These are phyloP conservation scores for Linanthus parryae DNA, from an alignment of 148 eudicot genomes.

Conservation along the genomic window DNA sequence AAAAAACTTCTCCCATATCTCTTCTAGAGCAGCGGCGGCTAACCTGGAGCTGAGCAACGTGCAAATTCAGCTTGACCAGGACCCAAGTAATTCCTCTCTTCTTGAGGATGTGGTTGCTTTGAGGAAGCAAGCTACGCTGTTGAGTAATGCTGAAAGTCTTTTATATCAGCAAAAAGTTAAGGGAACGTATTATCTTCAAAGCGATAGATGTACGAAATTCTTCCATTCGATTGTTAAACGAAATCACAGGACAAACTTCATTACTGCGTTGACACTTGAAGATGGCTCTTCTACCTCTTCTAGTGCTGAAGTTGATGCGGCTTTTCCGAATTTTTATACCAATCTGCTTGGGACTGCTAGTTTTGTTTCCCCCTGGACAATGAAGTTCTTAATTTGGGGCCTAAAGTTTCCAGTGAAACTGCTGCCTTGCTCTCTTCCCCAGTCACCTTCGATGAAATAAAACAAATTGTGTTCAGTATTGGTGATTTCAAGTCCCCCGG, in stretches of 20 bases:
- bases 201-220: too few relatives aligned
- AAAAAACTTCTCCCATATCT: neutral
- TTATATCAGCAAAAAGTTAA: neutral
- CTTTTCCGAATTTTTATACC: neutral
- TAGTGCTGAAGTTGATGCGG: neutral
- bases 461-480: neutral
- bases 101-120: neutral
- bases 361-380: neutral
- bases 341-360: neutral
- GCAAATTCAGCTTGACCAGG: neutral
- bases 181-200: neutral
- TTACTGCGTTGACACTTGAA: neutral
- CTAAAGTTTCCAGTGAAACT: neutral
- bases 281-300: neutral
- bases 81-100: neutral
- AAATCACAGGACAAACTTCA: neutral
- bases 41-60: neutral
- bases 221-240: neutral
- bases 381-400: neutral
- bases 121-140: neutral
- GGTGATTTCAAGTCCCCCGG: neutral
- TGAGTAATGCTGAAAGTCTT: neutral
- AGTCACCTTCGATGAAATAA: neutral
- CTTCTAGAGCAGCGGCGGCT: neutral
- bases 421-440: neutral